Percentiles rank a stretch among this genome's conserved stretches.
phyloP scores from a whole-genome alignment of 208 protist genomes.

The Trypanosoma cruzi region DNA sequence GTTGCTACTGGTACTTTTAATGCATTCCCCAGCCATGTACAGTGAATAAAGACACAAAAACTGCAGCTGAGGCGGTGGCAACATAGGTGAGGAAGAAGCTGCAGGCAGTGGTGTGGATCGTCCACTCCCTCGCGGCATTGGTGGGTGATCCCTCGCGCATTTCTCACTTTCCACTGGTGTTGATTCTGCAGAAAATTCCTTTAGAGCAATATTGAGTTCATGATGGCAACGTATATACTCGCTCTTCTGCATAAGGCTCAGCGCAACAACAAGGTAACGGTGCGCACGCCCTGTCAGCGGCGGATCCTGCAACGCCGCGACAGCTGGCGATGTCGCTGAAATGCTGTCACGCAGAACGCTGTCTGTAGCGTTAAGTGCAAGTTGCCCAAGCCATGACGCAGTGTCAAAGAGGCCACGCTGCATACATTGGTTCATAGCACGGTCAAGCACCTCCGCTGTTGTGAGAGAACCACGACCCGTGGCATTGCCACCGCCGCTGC shows the following conservation, averaged over 20 bases:
- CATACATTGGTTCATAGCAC: constrained; percentile 71
- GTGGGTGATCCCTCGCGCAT: neutral
- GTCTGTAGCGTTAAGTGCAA: constrained; percentile 51
- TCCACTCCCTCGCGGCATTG: neutral
- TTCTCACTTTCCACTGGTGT: neutral
- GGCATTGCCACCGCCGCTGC: neutral
- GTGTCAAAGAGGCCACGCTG: constrained; percentile 59
- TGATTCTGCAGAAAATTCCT: constrained; percentile 17
- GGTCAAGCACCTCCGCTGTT: constrained; percentile 41
- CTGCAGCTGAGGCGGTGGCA: constrained; percentile 35
- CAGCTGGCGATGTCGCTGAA: constrained; percentile 9
- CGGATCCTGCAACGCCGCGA: constrained; percentile 18
- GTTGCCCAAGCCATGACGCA: constrained; percentile 65
- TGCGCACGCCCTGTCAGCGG: constrained; percentile 26
- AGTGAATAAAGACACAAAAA: constrained; percentile 83
- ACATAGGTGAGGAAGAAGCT: constrained; percentile 6
- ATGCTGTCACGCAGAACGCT: constrained; percentile 18
- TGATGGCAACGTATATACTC: constrained; percentile 82
- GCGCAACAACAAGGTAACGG: constrained; percentile 54
- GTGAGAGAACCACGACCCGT: constrained; percentile 17
- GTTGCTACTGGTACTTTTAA: constrained; percentile 44
- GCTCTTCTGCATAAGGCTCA: constrained; percentile 55
- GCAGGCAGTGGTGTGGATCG: neutral
- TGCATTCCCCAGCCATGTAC: constrained; percentile 75
- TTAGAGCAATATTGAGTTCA: constrained; percentile 50